Conservation (phyloP, 768 basidiomycete species). For the Atractiella rhizophila region DNA sequence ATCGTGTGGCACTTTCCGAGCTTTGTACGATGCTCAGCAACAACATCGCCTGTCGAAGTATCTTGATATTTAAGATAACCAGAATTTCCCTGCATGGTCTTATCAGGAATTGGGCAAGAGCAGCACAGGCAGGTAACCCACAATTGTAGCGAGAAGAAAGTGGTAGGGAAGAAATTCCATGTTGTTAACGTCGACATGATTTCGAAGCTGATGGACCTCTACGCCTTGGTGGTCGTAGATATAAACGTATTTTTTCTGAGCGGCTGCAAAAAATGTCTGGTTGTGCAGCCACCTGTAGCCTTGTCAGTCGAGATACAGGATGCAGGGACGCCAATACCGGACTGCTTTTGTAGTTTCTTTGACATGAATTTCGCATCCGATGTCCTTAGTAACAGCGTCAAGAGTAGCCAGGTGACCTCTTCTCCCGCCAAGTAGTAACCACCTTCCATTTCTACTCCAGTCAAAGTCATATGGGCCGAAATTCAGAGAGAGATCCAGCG, state of each 20-base stretch:
- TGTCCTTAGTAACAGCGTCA: conserved; percentile 65
- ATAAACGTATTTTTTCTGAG: conserved; percentile 84
- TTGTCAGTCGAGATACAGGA: not conserved
- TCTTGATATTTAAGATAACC: conserved; percentile 93
- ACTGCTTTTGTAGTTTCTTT: conserved; percentile 79
- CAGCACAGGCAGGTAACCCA: conserved; percentile 24
- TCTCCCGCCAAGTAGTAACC: conserved; percentile 50
- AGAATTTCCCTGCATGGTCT: conserved; percentile 40
- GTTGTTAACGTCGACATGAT: conserved; percentile 65
- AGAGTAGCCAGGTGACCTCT: conserved; percentile 75
- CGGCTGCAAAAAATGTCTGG: conserved; percentile 76
- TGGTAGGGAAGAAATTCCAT: conserved; percentile 88
- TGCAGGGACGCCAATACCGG: conserved; percentile 31
- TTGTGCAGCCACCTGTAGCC: conserved; percentile 64
- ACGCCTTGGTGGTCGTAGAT: conserved; percentile 87
- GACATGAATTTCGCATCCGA: conserved; percentile 68
- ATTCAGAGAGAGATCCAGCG: conserved; percentile 54
- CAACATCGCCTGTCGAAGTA: conserved; percentile 66
- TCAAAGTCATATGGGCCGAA: conserved; percentile 54
- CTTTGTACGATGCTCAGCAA: conserved; percentile 70
- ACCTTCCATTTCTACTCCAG: conserved; percentile 82
- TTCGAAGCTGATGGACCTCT: conserved; percentile 60
- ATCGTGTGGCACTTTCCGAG: conserved; percentile 61
- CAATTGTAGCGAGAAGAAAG: conserved; percentile 66
- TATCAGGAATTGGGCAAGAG: not conserved